Evolutionary conservation across 2,329 filamentous ascomycete species (phyloP).

Genomic region (Cytospora chrysosperma): DNA sequence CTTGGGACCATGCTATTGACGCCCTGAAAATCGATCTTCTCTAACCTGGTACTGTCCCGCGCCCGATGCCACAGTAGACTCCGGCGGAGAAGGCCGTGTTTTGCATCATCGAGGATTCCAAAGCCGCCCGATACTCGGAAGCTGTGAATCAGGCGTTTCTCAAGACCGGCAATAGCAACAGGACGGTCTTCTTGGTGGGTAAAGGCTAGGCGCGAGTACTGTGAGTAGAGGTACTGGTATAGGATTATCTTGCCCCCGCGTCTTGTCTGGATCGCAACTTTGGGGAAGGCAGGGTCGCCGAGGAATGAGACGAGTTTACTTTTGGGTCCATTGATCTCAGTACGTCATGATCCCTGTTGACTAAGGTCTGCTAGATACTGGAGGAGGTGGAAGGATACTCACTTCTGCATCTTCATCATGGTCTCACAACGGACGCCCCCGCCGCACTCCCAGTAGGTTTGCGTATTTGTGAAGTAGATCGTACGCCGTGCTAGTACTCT

Average conservation of each 20-base stretch:
- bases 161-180: conserved; percentile 34
- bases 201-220: conserved; percentile 34
- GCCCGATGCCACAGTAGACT: conserved; percentile 33
- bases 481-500: conserved; percentile 36
- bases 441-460: conserved; percentile 42
- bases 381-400: conserved; percentile 19
- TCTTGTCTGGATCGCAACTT: conserved; percentile 16
- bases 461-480: conserved; percentile 37
- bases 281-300: conserved; percentile 32
- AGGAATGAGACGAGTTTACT: conserved; percentile 28
- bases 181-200: conserved; percentile 30
- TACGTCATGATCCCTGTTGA: too few species aligned
- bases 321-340: neutral
- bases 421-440: conserved; percentile 37
- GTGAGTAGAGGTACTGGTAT: conserved; percentile 30
- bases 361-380: neutral
- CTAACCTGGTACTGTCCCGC: fast-evolving
- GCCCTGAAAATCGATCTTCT: neutral
- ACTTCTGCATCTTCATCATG: conserved; percentile 35
- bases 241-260: conserved; percentile 28
- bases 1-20: too few species aligned
- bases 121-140: conserved; percentile 30
- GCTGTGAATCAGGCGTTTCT: conserved; percentile 30
- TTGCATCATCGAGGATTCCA: conserved; percentile 32
- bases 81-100: conserved; percentile 25